Conservation (phyloP, 345 rosid species). For the Salix koriyanagi region DNA sequence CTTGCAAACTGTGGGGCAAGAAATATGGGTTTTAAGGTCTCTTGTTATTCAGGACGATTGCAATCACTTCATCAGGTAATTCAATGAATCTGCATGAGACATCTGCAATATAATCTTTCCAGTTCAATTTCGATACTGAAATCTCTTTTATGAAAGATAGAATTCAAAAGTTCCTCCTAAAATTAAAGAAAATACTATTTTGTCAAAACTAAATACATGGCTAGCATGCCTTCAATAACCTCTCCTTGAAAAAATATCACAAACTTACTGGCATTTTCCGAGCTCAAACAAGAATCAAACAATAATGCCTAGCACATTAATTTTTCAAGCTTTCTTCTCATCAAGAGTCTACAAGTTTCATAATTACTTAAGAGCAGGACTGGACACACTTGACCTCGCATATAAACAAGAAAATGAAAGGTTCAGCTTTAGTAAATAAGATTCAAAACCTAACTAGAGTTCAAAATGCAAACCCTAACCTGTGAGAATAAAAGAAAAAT, state of each 20-base stretch:
- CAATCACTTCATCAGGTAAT: not conserved
- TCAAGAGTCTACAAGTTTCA: not conserved
- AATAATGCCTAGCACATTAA: not conserved
- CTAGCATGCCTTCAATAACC: not conserved
- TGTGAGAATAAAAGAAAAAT: not conserved
- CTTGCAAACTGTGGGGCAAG: not conserved
- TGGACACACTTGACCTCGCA: not conserved
- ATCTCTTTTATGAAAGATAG: not conserved
- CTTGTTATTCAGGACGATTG: not conserved
- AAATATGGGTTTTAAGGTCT: not conserved
- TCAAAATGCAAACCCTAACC: not conserved
- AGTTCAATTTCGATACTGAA: not conserved
- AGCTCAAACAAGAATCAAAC: too few relatives aligned
- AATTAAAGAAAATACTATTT: not conserved
- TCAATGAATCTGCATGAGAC: not conserved
- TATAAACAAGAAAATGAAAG: not conserved
- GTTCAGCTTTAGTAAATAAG: not conserved
- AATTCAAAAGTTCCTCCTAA: not conserved
- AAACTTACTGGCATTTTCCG: too few relatives aligned
- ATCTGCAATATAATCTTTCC: not conserved
- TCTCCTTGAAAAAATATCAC: not conserved
- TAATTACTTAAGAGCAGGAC: not conserved
- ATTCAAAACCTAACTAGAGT: not conserved
- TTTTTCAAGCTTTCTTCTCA: not conserved
- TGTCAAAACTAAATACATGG: not conserved